Evolutionary conservation across 257 asterid species (phyloP), one percentile per base, ranked within the genome.

Genomic region (Hygrophila difformis): DNA sequence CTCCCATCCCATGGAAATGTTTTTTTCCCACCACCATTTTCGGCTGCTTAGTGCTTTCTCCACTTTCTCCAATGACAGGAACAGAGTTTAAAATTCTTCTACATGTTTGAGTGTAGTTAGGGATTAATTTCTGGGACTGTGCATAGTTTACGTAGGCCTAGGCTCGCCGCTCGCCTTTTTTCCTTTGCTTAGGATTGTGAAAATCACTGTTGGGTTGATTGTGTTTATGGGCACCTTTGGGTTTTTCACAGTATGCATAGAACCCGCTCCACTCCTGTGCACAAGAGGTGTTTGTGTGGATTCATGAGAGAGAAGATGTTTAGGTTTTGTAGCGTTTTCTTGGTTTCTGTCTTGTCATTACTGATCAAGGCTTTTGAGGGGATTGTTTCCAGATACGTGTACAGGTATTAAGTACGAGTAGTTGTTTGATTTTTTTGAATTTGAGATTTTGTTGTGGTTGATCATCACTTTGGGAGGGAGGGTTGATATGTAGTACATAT

Each of bases 141-240:
- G 47, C 3, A 48, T 16, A 21, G 39, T 17, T 3, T 18, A 37
- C 17, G 11, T 15, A 29, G 17, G 6, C 54, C 12, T 49, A 34
- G 48, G 16, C 53, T n/a, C 18, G 42, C 56, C 40, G 31, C 4
- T 8, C 31, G 0, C 4, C 31, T 26, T 26, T 71, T 55, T 55
- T n/a, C n/a, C 68, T 72, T 70, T 67, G 59, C 77, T 75, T 64
- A 18, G 44, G 57, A 49, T 53, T 66, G 75, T 55, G 38, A 64
- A n/a, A 53, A 67, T 36, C 53, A 39, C 57, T 19, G 14, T 45
- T 48, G 20, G 49, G 42, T 68, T 74, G 66, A 56, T 64, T 65
- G 43, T 46, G n/a, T 48, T 20, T 42, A 64, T 59, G 79, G 67
- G 22, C 65, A 51, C 51, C 47, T 31, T 63, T 18, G 39, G 61